phyloP scores from a whole-genome alignment of 225 moss, liverwort and hornwort species.

The Polytrichum commune region DNA sequence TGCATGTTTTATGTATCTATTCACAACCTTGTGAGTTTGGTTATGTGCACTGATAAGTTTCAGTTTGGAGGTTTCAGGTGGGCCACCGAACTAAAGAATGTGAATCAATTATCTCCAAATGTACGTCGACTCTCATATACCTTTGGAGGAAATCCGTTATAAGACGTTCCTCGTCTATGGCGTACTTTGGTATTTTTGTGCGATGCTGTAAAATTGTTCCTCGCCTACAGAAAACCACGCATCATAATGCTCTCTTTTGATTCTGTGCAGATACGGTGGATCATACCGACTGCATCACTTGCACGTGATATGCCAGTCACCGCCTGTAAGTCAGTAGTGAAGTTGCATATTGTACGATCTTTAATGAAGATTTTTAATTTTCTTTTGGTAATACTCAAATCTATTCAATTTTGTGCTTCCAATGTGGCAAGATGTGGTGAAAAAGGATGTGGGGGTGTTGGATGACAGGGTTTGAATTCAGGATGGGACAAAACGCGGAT shows the following conservation, averaged over 20 bases:
- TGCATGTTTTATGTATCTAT: too few species aligned
- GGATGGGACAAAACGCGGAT: slow-evolving; percentile 53
- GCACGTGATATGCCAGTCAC: slow-evolving; percentile 50
- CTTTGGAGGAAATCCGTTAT: background rate
- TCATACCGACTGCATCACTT: slow-evolving; percentile 63
- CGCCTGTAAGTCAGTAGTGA: slow-evolving; percentile 36
- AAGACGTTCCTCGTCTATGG: too few species aligned
- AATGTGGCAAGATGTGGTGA: slow-evolving; percentile 5
- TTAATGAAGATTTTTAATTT: too few species aligned
- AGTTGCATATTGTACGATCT: too few species aligned
- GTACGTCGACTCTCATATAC: slow-evolving; percentile 18
- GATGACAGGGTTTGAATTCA: slow-evolving; percentile 55
- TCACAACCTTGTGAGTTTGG: background rate
- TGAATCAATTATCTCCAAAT: slow-evolving; percentile 51
- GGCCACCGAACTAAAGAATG: slow-evolving; percentile 49
- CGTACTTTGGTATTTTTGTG: too few species aligned
- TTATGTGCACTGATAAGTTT: background rate
- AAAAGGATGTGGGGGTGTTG: slow-evolving; percentile 10
- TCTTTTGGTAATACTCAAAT: too few species aligned
- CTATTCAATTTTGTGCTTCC: background rate
- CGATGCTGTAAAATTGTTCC: too few species aligned
- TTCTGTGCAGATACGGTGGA: slow-evolving; percentile 54
- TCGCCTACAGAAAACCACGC: background rate
- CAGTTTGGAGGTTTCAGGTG: slow-evolving; percentile 26
- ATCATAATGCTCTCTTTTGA: slow-evolving; percentile 8